Evolutionary conservation across 169 alveolate genomes (phyloP).

Genomic region (Theileria sp.): DNA sequence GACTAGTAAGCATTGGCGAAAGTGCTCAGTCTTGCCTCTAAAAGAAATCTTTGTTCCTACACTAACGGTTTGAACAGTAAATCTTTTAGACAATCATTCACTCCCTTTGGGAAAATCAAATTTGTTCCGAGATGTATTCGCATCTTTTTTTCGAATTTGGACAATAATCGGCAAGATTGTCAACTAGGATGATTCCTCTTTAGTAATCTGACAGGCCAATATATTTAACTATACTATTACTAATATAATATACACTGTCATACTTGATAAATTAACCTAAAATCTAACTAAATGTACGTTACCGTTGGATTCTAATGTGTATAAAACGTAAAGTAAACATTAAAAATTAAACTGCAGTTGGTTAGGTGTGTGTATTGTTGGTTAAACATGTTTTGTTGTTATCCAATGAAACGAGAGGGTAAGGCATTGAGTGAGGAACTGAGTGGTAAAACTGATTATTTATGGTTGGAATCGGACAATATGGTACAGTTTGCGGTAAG

Average conservation of each 20-base stretch:
- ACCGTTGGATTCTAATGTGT: background rate
- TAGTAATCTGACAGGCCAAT: slow-evolving; percentile 47
- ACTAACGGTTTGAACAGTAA: slow-evolving; percentile 29
- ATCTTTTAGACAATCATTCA: slow-evolving; percentile 16
- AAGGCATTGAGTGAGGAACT: background rate
- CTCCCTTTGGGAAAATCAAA: background rate
- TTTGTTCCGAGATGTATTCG: slow-evolving; percentile 6
- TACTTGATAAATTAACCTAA: background rate
- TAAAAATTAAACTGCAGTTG: background rate
- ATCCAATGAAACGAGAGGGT: background rate
- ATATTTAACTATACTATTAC: background rate
- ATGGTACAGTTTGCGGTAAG: background rate
- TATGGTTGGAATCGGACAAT: background rate
- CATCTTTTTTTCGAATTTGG: slow-evolving; percentile 10
- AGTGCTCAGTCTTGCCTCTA: slow-evolving; percentile 30
- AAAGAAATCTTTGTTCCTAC: slow-evolving; percentile 40
- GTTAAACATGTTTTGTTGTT: background rate
- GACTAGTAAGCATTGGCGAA: slow-evolving; percentile 47
- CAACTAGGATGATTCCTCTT: slow-evolving; percentile 25
- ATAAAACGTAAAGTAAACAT: background rate
- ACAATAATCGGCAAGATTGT: slow-evolving; percentile 14
- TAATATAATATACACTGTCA: background rate
- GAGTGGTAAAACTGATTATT: background rate
- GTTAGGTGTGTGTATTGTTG: background rate
- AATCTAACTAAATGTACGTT: background rate